A percentile compares a stretch with the other conserved stretches of the same genome.
These are phyloP conservation scores for Calonectria pteridis DNA, from an alignment of 2,329 filamentous ascomycete genomes.

Conservation along the genomic window DNA sequence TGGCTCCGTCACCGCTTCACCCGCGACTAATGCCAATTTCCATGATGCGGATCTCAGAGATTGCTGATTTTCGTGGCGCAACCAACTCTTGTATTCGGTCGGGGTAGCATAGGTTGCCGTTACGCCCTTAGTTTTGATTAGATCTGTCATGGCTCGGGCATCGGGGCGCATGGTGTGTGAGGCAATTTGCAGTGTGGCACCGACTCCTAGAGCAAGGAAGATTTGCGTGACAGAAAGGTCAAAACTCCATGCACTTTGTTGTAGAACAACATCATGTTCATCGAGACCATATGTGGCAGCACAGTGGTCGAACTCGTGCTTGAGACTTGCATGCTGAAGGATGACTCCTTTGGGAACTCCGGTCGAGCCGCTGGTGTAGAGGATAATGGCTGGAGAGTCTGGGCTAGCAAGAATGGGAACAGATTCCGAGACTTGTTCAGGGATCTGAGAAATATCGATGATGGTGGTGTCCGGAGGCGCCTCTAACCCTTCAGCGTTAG, in stretches of 20 bases:
- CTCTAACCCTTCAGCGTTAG: neutral
- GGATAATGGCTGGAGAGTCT: conserved; percentile 9
- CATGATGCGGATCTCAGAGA: neutral
- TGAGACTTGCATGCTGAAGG: neutral
- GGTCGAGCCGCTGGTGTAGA: conserved; percentile 29
- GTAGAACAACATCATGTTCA: conserved; percentile 21
- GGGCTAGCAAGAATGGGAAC: neutral
- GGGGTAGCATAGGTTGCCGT: conserved; percentile 21
- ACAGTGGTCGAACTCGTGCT: conserved; percentile 2
- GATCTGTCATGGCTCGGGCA: conserved; percentile 11
- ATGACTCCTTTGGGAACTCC: conserved; percentile 23
- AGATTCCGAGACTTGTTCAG: neutral
- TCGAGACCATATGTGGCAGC: conserved; percentile 9
- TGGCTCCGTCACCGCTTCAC: neutral
- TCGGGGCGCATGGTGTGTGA: conserved; percentile 13
- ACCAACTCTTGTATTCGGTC: conserved; percentile 25
- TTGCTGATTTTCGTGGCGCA: conserved; percentile 6
- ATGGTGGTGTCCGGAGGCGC: neutral
- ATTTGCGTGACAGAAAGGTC: conserved; percentile 28
- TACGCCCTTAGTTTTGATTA: conserved; percentile 19
- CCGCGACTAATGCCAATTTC: neutral
- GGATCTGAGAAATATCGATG: neutral
- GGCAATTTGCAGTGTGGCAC: conserved; percentile 17
- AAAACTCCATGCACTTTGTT: conserved; percentile 31
- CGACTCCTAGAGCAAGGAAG: conserved; percentile 20